phyloP scores from a whole-genome alignment of 2,329 filamentous ascomycete species.

The Monosporascus sp. region DNA sequence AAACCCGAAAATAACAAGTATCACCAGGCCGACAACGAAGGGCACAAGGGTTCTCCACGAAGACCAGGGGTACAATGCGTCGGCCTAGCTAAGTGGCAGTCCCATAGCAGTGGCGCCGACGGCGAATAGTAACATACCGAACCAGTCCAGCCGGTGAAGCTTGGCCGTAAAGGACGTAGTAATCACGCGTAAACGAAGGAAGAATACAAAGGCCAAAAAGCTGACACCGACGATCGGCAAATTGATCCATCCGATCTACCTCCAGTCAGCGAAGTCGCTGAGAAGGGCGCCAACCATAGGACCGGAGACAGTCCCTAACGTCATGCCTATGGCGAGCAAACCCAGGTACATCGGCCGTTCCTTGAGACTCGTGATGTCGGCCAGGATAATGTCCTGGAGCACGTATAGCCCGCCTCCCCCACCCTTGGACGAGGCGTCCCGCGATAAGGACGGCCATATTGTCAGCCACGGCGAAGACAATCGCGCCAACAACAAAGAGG shows the following conservation, averaged over 20 bases:
- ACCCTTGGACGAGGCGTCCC: constrained; percentile 31
- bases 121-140: constrained; percentile 57
- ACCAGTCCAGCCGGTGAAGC: constrained; percentile 54
- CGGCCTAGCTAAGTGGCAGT: constrained; percentile 34
- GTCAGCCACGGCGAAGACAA: constrained; percentile 29
- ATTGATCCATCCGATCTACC: constrained; percentile 63
- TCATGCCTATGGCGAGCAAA: constrained; percentile 26
- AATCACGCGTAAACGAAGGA: constrained; percentile 45
- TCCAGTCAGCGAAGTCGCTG: constrained; percentile 45
- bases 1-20: constrained; percentile 45
- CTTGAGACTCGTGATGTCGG: constrained; percentile 29
- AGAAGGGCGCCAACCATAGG: constrained; percentile 48
- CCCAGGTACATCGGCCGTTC: constrained; percentile 24
- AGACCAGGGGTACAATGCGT: constrained; percentile 59
- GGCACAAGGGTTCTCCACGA: constrained; percentile 59
- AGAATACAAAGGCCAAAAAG: constrained; percentile 39
- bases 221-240: constrained; percentile 50
- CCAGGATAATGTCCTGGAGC: constrained; percentile 27
- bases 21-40: constrained; percentile 48
- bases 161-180: constrained; percentile 39
- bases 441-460: constrained; percentile 25
- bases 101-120: constrained; percentile 43
- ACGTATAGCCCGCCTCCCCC: constrained; percentile 30
- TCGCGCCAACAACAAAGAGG: constrained; percentile 35
- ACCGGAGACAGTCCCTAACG: constrained; percentile 47